phyloP scores from a whole-genome alignment of 768 basidiomycete genomes.

The Basidioascus undulatus region DNA sequence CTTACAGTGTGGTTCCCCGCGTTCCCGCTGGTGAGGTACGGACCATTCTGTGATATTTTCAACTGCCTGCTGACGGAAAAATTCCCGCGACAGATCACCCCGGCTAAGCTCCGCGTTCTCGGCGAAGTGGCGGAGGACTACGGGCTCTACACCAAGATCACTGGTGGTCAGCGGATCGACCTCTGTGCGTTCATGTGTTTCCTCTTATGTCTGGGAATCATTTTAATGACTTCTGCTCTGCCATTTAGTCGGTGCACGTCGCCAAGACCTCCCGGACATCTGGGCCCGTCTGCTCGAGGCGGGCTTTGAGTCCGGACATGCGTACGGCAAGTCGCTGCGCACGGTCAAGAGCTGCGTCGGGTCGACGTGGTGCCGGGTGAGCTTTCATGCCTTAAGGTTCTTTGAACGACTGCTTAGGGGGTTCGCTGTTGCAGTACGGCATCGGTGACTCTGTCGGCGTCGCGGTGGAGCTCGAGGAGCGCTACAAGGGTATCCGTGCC shows the following conservation, averaged over 20 bases:
- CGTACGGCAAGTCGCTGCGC: slow-evolving; percentile 42
- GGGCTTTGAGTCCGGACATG: slow-evolving; percentile 54
- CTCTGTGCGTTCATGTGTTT: no score
- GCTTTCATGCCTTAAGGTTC: neutral
- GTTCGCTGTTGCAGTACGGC: slow-evolving; percentile 34
- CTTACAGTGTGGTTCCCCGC: slow-evolving; percentile 47
- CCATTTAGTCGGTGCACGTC: slow-evolving; percentile 45
- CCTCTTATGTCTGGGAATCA: no score
- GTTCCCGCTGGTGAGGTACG: slow-evolving; percentile 40
- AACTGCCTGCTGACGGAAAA: neutral
- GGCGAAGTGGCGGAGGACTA: slow-evolving; percentile 44
- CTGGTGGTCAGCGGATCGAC: slow-evolving; percentile 36
- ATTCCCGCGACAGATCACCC: slow-evolving; percentile 26
- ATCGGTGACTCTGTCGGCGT: slow-evolving; percentile 52
- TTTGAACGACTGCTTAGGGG: neutral
- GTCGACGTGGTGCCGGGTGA: slow-evolving; percentile 24
- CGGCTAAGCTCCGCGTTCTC: slow-evolving; percentile 38
- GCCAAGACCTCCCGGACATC: slow-evolving; percentile 42
- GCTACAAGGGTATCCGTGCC: slow-evolving; percentile 35
- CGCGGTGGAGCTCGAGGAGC: slow-evolving; percentile 43
- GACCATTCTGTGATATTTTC: no score
- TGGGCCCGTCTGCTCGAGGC: slow-evolving; percentile 36
- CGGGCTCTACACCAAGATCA: slow-evolving; percentile 39
- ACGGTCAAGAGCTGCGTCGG: slow-evolving; percentile 59
- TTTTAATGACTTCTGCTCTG: no score